Evolutionary conservation across 306 rosid genomes (phyloP), one percentile per base, ranked within the genome.

Genomic region (Hippophae tibetana): DNA sequence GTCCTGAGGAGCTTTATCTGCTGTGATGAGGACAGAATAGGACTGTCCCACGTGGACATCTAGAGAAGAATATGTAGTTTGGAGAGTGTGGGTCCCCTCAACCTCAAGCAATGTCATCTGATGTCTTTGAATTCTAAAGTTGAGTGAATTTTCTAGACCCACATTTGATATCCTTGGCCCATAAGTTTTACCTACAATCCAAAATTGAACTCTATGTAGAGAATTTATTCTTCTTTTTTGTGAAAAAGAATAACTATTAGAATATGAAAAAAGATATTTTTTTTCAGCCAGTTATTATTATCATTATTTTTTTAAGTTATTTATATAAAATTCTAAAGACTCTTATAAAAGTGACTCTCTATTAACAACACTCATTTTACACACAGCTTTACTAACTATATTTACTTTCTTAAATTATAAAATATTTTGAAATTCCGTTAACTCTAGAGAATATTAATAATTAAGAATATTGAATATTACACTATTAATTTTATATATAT

Each of bases 21-120:
- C 95, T 23, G 98, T 92, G 78, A 92, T 57, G 11, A 87, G 92
- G 47, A 87, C 95, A 0, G 95, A 92, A 52, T 83, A 83, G 47
- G 98, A 92, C 25, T 92, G 98, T 38, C 98, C 98, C 8, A 78
- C 96, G 44, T 92, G 96, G 67, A 87, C 83, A 69, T 92, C 98
- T 25, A 92, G 69, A 8, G 94, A 86, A 1, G 88, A 78, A 66
- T 85, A 92, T 0, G 69, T 66, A 13, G 90, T 85, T 56, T 92
- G 95, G 25, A 85, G 6, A 1, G 98, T 87, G 85, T 92, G 98
- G 42, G 96, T 87, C 56, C 98, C 98, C 52, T 92, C 96, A 38
- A 87, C 98, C 76, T 92, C 98, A 43, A 87, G 93, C 61, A 92
- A 52, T 59, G 74, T 79, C 93, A 92, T 65, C 65, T 10, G 8